phyloP scores from a whole-genome alignment of 2,329 filamentous ascomycete genomes.

The Penicillium sp. region DNA sequence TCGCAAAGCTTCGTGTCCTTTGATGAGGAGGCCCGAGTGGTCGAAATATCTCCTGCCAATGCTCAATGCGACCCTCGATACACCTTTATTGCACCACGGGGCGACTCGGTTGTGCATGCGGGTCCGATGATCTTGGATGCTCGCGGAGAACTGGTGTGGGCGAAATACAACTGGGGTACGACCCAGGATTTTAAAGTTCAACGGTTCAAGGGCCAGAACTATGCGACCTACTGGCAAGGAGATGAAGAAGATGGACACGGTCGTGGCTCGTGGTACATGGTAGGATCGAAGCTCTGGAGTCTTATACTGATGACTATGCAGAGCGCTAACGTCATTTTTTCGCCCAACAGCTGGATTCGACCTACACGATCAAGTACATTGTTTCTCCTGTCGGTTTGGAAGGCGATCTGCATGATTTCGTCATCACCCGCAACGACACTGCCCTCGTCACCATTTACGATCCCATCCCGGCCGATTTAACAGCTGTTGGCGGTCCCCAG shows the following conservation, averaged over 20 bases:
- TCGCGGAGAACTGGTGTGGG: constrained; percentile 29
- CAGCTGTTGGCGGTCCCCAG: constrained; percentile 34
- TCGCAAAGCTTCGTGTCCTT: constrained; percentile 29
- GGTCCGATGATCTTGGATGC: constrained; percentile 41
- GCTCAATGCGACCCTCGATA: constrained; percentile 29
- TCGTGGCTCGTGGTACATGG: constrained; percentile 28
- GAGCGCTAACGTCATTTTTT: constrained; percentile 1
- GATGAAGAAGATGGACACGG: constrained; percentile 47
- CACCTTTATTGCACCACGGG: constrained; percentile 31
- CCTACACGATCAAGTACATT: constrained; percentile 28
- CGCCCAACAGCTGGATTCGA: constrained; percentile 22
- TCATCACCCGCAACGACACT: constrained; percentile 40
- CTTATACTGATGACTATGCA: neutral
- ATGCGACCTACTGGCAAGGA: constrained; percentile 49
- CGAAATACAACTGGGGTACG: constrained; percentile 32
- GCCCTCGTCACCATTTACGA: constrained; percentile 43
- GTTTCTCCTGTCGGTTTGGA: constrained; percentile 20
- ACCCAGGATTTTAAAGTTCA: constrained; percentile 48
- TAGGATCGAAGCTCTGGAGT: constrained; percentile 27
- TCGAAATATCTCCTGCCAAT: constrained; percentile 24
- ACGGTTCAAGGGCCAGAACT: constrained; percentile 42
- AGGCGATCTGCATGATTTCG: constrained; percentile 45
- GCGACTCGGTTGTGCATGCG: constrained; percentile 31
- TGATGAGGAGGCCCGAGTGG: constrained; percentile 24
- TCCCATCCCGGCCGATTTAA: constrained; percentile 39